Evolutionary conservation across 73 alveolate genomes (phyloP), one percentile per base, ranked within the genome.

Genomic region (Urostyla sp.): DNA sequence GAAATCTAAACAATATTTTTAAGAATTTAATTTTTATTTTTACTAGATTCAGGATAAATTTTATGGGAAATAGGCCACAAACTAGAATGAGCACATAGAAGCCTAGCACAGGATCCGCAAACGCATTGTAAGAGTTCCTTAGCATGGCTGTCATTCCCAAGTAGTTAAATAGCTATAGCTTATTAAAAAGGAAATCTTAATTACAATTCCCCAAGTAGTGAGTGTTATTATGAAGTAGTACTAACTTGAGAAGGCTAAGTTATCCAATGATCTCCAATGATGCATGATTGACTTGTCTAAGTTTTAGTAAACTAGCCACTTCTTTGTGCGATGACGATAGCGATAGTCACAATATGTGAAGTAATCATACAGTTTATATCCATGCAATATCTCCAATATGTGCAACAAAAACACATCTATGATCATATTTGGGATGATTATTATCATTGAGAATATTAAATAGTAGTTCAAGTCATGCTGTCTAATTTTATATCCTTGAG

Each of bases 191-290:
- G n/a, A n/a, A n/a, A n/a, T 7, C 7, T 49, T 16, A 13, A 24
- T 49, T 56, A 94, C 57, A 0, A 94, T 80, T 8, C 95, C 95
- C 87, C 96, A 87, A 0, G 94, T 75, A 18, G 84, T 78, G n/a
- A 89, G 30, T 24, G 94, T 61, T 46, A 92, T 81, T 38, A 81
- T 82, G 86, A 77, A 91, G 72, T 87, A 94, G 88, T 48, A 94
- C 85, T 94, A 90, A 46, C 91, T 83, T 18, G 91, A 72, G 75
- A 91, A 94, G 63, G 91, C 76, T 90, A 89, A 48, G 56, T 91
- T 83, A 67, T 94, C 98, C 27, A 94, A 59, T n/a, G 98, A 94
- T 56, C 98, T 87, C 95, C 94, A 91, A 21, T 90, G 75, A 51
- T 76, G 90, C 51, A 88, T 40, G 28, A 94, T 84, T 23, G 92